A percentile compares a stretch with the other conserved stretches of the same genome.
Evolutionary conservation across 495 filamentous ascomycete genomes (phyloP).

Genomic region (Parathielavia appendiculata): DNA sequence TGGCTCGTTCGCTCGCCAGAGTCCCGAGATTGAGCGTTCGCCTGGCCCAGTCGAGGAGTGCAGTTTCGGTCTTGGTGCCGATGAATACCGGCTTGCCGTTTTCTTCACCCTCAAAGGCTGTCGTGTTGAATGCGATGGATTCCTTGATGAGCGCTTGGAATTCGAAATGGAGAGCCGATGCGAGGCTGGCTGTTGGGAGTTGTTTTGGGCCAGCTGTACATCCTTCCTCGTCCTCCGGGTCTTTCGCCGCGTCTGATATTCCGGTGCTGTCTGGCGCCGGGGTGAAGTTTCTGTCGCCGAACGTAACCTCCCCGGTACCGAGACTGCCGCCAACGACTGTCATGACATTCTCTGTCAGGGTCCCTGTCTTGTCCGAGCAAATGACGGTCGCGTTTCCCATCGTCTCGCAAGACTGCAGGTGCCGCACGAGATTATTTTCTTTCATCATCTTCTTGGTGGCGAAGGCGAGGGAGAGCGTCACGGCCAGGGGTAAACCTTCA

Average conservation of each 20-base stretch:
- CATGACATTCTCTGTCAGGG: constrained; percentile 83
- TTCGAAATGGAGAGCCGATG: neutral
- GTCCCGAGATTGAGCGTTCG: constrained; percentile 64
- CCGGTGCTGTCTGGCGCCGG: no score
- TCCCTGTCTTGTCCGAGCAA: constrained; percentile 93
- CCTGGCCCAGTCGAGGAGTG: constrained; percentile 65
- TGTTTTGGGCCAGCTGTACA: constrained; percentile 19
- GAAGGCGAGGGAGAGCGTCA: constrained; percentile 84
- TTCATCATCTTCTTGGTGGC: constrained; percentile 88
- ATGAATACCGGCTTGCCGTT: constrained; percentile 64
- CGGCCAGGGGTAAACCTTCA: constrained; percentile 82
- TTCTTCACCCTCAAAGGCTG: constrained; percentile 59
- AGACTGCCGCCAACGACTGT: constrained; percentile 69
- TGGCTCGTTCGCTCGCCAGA: constrained; percentile 57
- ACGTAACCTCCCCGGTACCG: constrained; percentile 49
- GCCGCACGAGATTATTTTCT: constrained; percentile 83
- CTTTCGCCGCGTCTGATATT: neutral
- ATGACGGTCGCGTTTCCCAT: constrained; percentile 93
- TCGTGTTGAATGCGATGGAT: constrained; percentile 74
- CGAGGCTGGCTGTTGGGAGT: constrained; percentile 24
- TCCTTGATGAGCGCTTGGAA: constrained; percentile 43
- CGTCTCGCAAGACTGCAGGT: constrained; percentile 82
- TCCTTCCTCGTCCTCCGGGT: constrained; percentile 50
- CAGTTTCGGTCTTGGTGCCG: constrained; percentile 81
- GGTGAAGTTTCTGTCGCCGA: constrained; percentile 47